Percentiles rank a stretch among this genome's conserved stretches.
These are phyloP conservation scores for Ophiostoma populinum DNA, from an alignment of 2,329 filamentous ascomycete genomes.

Conservation along the genomic window DNA sequence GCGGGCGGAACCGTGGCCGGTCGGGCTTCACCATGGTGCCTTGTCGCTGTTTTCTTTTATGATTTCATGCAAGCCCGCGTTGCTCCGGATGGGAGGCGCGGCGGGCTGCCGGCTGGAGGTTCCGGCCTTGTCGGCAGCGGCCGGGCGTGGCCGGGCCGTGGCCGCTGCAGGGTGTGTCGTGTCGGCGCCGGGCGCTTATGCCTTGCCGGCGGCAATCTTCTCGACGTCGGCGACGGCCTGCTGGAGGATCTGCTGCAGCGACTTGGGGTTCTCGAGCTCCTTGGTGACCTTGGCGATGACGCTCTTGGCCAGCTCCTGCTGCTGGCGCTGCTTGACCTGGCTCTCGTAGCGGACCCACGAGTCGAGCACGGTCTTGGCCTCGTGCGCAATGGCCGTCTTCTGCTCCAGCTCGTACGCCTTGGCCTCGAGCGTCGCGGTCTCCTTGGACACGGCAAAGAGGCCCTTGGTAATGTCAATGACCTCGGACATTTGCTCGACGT, in stretches of 20 bases:
- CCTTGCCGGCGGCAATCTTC: conserved; percentile 50
- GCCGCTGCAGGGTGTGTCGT: too few species aligned
- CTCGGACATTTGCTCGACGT: conserved; percentile 82
- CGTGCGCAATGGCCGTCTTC: conserved; percentile 73
- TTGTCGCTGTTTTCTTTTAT: too few species aligned
- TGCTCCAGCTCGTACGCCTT: conserved; percentile 96
- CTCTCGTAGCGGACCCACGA: conserved; percentile 98
- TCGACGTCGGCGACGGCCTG: conserved; percentile 94
- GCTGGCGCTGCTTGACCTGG: conserved; percentile 97
- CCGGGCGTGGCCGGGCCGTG: too few species aligned
- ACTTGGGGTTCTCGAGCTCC: conserved; percentile 96
- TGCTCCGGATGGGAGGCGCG: too few species aligned
- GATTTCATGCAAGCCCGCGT: too few species aligned
- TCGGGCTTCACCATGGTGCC: too few species aligned
- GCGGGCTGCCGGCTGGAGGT: too few species aligned
- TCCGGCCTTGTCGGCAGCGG: background rate
- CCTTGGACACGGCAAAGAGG: conserved; percentile 97
- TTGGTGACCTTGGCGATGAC: conserved; percentile 97
- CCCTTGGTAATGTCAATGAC: conserved; percentile 95
- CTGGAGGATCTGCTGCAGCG: conserved; percentile 91
- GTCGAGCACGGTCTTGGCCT: conserved; percentile 91
- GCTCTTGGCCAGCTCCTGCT: conserved; percentile 81
- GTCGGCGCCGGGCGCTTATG: conserved; percentile 28
- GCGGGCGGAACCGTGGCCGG: too few species aligned
- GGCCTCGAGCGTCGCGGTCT: conserved; percentile 92